Percentiles rank a stretch among this genome's conserved stretches.
These are phyloP conservation scores for Penicillium daleae DNA, from an alignment of 495 filamentous ascomycete genomes.

Conservation along the genomic window DNA sequence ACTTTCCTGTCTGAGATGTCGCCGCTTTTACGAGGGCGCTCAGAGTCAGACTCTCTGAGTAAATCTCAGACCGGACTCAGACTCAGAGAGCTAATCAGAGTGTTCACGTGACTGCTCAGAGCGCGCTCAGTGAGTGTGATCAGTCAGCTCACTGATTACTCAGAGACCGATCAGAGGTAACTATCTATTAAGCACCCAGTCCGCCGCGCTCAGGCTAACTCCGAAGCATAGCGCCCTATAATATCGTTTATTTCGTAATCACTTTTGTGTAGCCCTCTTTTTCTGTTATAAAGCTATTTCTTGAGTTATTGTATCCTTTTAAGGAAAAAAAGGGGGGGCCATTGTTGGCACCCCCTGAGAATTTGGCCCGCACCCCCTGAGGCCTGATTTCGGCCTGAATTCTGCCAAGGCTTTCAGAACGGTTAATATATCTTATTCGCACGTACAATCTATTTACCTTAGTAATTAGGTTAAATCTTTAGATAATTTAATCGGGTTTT, in stretches of 20 bases:
- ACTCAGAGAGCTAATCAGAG: not conserved
- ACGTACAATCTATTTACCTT: no score
- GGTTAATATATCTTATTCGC: no score
- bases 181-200: constrained; percentile 14
- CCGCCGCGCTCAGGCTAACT: constrained; percentile 3
- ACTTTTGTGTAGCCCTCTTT: constrained; percentile 10
- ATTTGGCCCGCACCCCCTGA: no score
- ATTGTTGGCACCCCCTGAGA: no score
- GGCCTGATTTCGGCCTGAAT: no score
- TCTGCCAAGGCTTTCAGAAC: no score
- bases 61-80: constrained; percentile 10
- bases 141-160: constrained; percentile 9
- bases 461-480: no score
- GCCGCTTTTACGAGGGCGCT: constrained; percentile 1
- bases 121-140: not conserved
- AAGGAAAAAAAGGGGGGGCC: not conserved
- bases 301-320: constrained; percentile 5
- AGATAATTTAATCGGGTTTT: no score
- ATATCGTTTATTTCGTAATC: constrained; percentile 8
- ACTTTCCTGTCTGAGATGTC: constrained; percentile 10
- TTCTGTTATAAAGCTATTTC: constrained; percentile 2
- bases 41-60: no score
- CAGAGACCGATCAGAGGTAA: constrained; percentile 5
- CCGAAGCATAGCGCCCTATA: not conserved
- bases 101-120: no score